phyloP scores from a whole-genome alignment of 129 eudicot genomes.

The Ambrosia trifida region DNA sequence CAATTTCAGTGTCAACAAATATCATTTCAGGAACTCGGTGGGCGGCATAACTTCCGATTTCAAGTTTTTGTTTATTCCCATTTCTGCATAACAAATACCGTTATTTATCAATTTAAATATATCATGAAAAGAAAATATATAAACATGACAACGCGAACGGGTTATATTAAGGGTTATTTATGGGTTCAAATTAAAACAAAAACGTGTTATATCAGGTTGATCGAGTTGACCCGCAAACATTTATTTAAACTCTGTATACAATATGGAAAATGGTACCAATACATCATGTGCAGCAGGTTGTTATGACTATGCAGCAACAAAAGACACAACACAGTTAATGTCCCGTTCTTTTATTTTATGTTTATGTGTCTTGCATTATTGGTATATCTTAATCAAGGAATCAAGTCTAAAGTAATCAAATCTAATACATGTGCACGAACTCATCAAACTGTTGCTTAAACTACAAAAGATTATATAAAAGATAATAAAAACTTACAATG shows the following conservation, averaged over 20 bases:
- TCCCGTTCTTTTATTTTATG: conserved; percentile 4
- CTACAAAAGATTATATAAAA: conserved; percentile 15
- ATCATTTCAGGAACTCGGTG: too few species aligned
- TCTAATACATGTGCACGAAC: conserved; percentile 13
- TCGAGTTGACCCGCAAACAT: background rate
- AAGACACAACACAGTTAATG: conserved; percentile 12
- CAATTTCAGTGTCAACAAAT: too few species aligned
- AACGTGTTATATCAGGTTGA: background rate
- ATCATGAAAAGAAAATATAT: too few species aligned
- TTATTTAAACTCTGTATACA: background rate
- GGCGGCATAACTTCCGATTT: too few species aligned
- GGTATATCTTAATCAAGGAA: conserved; percentile 26
- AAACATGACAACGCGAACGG: background rate
- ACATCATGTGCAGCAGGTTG: conserved; percentile 29
- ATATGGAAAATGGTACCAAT: conserved; percentile 23
- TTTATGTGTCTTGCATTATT: conserved; percentile 26
- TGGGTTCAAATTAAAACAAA: background rate
- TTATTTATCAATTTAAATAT: too few species aligned
- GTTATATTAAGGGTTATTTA: background rate
- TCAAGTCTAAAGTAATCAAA: conserved; percentile 29
- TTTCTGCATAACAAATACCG: too few species aligned
- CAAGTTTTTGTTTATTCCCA: too few species aligned
- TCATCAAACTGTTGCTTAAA: conserved; percentile 20
- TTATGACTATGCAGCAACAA: conserved; percentile 20
- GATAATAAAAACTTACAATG: conserved; percentile 46